A percentile compares a stretch with the other conserved stretches of the same genome.
phyloP scores from a whole-genome alignment of 768 basidiomycete species.

The Plicaturopsis crispa region DNA sequence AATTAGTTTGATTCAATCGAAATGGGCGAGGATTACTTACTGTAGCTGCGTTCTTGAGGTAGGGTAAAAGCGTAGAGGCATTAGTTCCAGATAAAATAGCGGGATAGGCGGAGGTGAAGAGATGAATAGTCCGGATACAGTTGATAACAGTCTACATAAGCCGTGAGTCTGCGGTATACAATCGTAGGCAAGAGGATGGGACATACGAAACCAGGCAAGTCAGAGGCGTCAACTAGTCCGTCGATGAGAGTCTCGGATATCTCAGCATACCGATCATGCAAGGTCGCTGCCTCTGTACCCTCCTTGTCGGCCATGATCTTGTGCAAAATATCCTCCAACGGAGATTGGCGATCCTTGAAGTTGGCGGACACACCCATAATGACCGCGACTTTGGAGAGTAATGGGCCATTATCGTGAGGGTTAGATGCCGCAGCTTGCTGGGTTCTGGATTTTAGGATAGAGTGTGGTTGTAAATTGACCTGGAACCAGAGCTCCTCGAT shows the following conservation, averaged over 20 bases:
- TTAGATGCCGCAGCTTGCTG: slow-evolving; percentile 18
- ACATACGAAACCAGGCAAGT: slow-evolving; percentile 70
- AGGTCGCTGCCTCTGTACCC: slow-evolving; percentile 37
- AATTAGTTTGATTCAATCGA: slow-evolving; percentile 2
- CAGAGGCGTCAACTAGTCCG: slow-evolving; percentile 80
- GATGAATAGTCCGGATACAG: slow-evolving; percentile 78
- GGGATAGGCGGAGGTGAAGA: slow-evolving; percentile 79
- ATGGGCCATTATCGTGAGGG: slow-evolving; percentile 42
- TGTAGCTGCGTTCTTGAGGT: slow-evolving; percentile 75
- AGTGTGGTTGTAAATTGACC: slow-evolving; percentile 18
- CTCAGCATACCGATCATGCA: slow-evolving; percentile 68
- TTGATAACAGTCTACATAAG: slow-evolving; percentile 63
- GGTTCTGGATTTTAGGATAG: slow-evolving; percentile 29
- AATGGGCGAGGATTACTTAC: slow-evolving; percentile 33
- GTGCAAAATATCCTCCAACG: slow-evolving; percentile 78
- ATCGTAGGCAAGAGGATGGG: background rate
- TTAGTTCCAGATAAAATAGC: slow-evolving; percentile 76
- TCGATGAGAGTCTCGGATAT: slow-evolving; percentile 85
- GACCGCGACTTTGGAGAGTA: slow-evolving; percentile 63
- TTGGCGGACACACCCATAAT: slow-evolving; percentile 82
- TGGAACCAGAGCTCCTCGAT: slow-evolving; percentile 91
- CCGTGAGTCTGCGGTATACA: slow-evolving; percentile 2
- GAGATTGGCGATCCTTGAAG: slow-evolving; percentile 78
- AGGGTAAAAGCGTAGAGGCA: slow-evolving; percentile 82
- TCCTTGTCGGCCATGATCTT: slow-evolving; percentile 73